These are phyloP conservation scores for Phlebiopsis flavidoalba DNA, from an alignment of 768 basidiomycete genomes.

Conservation along the genomic window DNA sequence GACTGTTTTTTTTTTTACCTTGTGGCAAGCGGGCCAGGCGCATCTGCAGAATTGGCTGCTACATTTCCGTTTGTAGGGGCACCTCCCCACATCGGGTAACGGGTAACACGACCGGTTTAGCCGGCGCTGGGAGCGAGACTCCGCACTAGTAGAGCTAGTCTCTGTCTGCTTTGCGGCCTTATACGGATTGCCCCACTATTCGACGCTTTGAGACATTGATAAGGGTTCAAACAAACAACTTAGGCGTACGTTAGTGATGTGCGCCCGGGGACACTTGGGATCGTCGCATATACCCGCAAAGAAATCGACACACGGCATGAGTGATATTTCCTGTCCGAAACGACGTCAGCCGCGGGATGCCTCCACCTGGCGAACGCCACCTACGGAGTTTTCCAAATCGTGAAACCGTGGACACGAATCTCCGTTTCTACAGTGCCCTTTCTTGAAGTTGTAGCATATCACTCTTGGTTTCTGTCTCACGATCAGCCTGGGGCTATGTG, in stretches of 20 bases:
- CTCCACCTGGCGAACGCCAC: no score
- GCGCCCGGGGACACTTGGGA: not conserved
- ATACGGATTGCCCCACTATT: not conserved
- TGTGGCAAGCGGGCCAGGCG: no score
- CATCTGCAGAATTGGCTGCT: not conserved
- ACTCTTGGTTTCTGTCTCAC: no score
- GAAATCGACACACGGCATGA: slow-evolving; percentile 8
- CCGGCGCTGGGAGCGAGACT: not conserved
- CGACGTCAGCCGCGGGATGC: no score
- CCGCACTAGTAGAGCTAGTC: not conserved
- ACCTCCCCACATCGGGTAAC: not conserved
- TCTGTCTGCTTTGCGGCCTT: not conserved
- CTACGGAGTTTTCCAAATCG: no score
- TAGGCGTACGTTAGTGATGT: not conserved
- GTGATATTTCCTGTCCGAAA: no score
- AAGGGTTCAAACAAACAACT: not conserved
- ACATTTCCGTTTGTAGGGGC: not conserved
- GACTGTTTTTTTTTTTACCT: no score
- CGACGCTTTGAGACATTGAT: not conserved
- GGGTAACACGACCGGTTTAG: not conserved
- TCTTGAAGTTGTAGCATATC: no score
- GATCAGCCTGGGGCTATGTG: no score
- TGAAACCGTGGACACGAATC: no score
- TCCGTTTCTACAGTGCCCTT: no score
- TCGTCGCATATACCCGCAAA: slow-evolving; percentile 6